These are phyloP conservation scores for Pilaira anomala DNA, from an alignment of 192 early-diverging fungal genomes.

Conservation along the genomic window DNA sequence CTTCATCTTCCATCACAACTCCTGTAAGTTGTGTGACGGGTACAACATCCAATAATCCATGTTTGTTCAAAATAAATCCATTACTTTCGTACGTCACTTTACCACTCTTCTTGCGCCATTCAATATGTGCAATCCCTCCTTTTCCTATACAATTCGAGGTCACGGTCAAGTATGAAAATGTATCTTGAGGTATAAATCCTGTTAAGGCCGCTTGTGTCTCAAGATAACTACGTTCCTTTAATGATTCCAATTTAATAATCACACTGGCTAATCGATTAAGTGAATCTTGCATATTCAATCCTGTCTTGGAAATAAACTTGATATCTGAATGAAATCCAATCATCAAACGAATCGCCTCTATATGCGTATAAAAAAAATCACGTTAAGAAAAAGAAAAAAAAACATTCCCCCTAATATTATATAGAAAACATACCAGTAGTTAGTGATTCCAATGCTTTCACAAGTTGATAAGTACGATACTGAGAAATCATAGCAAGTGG, in stretches of 20 bases:
- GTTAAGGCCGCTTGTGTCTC: conserved; percentile 21
- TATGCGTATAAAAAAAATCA: background rate
- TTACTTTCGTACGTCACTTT: conserved; percentile 42
- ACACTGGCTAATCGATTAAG: conserved; percentile 27
- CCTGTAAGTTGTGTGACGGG: conserved; percentile 13
- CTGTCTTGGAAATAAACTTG: background rate
- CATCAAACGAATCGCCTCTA: conserved; percentile 33
- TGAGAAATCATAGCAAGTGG: conserved; percentile 23
- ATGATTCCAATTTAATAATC: conserved; percentile 15
- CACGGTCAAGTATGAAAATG: conserved; percentile 31
- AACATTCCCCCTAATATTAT: background rate
- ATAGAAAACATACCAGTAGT: conserved; percentile 24
- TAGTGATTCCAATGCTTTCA: conserved; percentile 19
- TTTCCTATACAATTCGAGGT: conserved; percentile 22
- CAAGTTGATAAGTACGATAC: conserved; percentile 24
- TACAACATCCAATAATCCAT: background rate
- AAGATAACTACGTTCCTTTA: conserved; percentile 8
- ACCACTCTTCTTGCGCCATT: conserved; percentile 47
- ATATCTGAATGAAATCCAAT: conserved; percentile 40
- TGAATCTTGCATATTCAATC: background rate
- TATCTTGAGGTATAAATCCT: conserved; percentile 32
- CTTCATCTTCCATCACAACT: conserved; percentile 1
- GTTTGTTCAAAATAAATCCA: background rate
- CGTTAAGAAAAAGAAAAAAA: background rate
- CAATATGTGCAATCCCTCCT: conserved; percentile 33